Evolutionary conservation across 2,329 filamentous ascomycete species (phyloP).

Genomic region (Pseudopyricularia cyperi): DNA sequence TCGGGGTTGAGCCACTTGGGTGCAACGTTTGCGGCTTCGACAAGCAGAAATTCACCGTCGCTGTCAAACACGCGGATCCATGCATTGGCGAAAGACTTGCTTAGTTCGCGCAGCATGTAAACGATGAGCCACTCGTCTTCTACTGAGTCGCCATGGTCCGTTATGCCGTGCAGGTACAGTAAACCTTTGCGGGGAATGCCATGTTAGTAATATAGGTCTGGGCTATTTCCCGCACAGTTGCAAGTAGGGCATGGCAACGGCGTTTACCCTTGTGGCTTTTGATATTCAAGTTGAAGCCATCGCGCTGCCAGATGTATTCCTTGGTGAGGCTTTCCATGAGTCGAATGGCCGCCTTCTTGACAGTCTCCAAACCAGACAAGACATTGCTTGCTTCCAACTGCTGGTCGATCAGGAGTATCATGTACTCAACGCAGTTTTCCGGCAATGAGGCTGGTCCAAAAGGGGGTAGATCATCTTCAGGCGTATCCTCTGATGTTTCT

Average conservation of each 20-base stretch:
- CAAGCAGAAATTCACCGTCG: slow-evolving; percentile 89
- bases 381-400: slow-evolving; percentile 40
- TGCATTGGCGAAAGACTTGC: slow-evolving; percentile 53
- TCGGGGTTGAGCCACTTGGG: slow-evolving; percentile 89
- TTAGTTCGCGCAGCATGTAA: slow-evolving; percentile 73
- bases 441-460: slow-evolving; percentile 30
- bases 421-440: slow-evolving; percentile 79
- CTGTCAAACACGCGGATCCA: slow-evolving; percentile 79
- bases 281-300: slow-evolving; percentile 58
- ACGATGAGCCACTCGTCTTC: slow-evolving; percentile 98
- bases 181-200: slow-evolving; percentile 22
- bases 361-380: slow-evolving; percentile 53
- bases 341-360: slow-evolving; percentile 55
- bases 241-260: background rate
- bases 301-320: slow-evolving; percentile 92
- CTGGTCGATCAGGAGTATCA: slow-evolving; percentile 57
- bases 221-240: background rate
- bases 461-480: background rate
- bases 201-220: background rate
- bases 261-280: slow-evolving; percentile 43
- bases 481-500: background rate
- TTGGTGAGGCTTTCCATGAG: slow-evolving; percentile 54
- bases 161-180: slow-evolving; percentile 59
- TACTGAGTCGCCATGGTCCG: slow-evolving; percentile 85
- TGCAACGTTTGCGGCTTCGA: slow-evolving; percentile 80